These are phyloP conservation scores for Talaromyces sp. DNA, from an alignment of 2,329 filamentous ascomycete species.

Conservation along the genomic window DNA sequence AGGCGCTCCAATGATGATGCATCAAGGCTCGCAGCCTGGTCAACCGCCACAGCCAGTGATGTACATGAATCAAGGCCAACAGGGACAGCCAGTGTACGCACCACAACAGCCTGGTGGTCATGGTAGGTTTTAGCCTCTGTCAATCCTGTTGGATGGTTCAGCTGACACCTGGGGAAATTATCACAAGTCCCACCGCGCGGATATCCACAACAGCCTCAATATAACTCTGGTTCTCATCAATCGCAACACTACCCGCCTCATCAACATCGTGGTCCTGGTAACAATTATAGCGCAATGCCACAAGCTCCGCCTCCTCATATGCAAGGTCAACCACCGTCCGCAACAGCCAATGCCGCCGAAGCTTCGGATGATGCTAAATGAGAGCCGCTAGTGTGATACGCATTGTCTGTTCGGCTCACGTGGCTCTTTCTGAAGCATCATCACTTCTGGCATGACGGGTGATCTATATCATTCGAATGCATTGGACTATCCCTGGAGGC, in stretches of 20 bases:
- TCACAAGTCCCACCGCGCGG: constrained; percentile 56
- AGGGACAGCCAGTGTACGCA: constrained; percentile 67
- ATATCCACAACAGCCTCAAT: constrained; percentile 60
- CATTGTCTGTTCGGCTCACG: constrained; percentile 3
- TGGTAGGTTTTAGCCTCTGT: constrained; percentile 54
- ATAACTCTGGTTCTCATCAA: constrained; percentile 61
- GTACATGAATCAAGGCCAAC: constrained; percentile 70
- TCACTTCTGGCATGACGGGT: background rate
- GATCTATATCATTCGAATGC: background rate
- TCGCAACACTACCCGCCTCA: constrained; percentile 57
- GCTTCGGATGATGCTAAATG: constrained; percentile 47
- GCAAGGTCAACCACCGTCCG: constrained; percentile 33
- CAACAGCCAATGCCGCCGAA: constrained; percentile 34
- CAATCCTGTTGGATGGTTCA: background rate
- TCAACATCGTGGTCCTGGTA: constrained; percentile 52
- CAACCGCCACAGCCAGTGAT: constrained; percentile 64
- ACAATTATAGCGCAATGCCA: constrained; percentile 48
- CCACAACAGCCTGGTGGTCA: constrained; percentile 63
- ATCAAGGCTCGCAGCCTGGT: constrained; percentile 88
- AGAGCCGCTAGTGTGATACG: constrained; percentile 14
- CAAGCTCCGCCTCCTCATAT: constrained; percentile 41
- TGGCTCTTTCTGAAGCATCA: background rate
- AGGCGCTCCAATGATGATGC: constrained; percentile 86
- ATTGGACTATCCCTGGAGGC: background rate
- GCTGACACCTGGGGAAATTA: constrained; percentile 1